Base-by-base conservation (phyloP, 768 basidiomycete genomes). In the Termitomyces sp. region DNA sequence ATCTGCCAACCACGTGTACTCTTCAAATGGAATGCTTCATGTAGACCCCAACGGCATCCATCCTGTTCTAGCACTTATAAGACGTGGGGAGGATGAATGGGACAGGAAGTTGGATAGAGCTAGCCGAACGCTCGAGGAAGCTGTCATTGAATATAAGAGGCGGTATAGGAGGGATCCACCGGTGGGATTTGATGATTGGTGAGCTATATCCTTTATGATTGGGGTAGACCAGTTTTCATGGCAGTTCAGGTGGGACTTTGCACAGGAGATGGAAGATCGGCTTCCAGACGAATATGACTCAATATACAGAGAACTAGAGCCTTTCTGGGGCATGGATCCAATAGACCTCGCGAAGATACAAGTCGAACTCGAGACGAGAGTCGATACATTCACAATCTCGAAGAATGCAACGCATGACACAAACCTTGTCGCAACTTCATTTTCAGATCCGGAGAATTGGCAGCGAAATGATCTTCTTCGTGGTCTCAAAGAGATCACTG, bases 231-330 rank as follows among this genome's bases (percentile, higher is more conserved):
- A 11, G 22, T 16, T 15, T 11, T 18, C 1, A 39, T 4, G 31
- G 5, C n/a, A n/a, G 30, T 18, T 13, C 41, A 80, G 79, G 81
- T 82, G 79, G 79, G 63, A 74, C 42, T 81, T 78, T 69, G 91
- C 84, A n/a, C 75, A 77, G 67, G 78, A 85, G 51, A 82, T 94
- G 70, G 74, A 83, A 18, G 85, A 92, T 27, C 84, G 86, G 65
- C 84, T 96, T 56, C 81, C 88, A 6, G 95, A 98, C 68, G 95
- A 96, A 71, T 96, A 93, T 65, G 91, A 91, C 65, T 76, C 78
- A 30, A 83, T 95, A 33, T 68, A 79, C 50, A 75, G 82, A 48
- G 93, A 96, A 67, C 75, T 98, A 4, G 85, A 86, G 52, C 91
- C 93, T 0, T 97, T 92, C 73, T 94, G 89, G 88, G 78, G 82